phyloP scores from a whole-genome alignment of 1,284 basidiomycete genomes.

The Cerrena zonata region DNA sequence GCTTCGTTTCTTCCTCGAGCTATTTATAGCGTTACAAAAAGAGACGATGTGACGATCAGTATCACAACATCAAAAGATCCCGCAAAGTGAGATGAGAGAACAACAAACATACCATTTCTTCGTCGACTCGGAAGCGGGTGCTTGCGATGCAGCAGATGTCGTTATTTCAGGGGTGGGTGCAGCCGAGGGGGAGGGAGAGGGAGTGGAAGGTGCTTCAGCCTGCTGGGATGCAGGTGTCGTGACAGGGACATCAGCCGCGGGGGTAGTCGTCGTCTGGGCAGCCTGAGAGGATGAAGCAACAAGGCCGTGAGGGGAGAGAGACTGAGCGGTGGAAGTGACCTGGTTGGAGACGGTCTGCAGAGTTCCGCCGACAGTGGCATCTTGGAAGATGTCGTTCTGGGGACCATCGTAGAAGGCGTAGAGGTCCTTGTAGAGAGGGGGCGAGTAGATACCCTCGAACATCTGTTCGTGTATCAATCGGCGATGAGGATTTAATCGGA shows the following conservation, averaged over 20 bases:
- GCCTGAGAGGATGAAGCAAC: not conserved
- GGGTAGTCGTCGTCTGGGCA: not conserved
- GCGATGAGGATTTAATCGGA: not conserved
- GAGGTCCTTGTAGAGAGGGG: slow-evolving; percentile 52
- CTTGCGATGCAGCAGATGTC: not conserved
- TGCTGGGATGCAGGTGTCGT: too few species aligned
- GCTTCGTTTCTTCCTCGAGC: slow-evolving; percentile 8
- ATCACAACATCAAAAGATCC: not conserved
- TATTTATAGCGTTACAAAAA: not conserved
- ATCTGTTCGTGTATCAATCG: slow-evolving; percentile 31
- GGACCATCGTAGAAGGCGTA: slow-evolving; percentile 57
- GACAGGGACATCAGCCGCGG: not conserved
- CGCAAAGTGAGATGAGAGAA: too few species aligned
- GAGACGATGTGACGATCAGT: not conserved
- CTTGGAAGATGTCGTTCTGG: slow-evolving; percentile 60
- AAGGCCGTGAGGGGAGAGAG: not conserved
- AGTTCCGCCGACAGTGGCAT: slow-evolving; percentile 20
- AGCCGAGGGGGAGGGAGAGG: not conserved
- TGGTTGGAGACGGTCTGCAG: not conserved
- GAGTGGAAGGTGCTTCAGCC: not conserved
- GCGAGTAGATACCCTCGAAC: slow-evolving; percentile 49
- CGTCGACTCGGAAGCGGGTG: slow-evolving; percentile 3
- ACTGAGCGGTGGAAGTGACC: not conserved
- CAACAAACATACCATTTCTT: slow-evolving; percentile 4
- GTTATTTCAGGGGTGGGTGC: not conserved